These are phyloP conservation scores for Zoysia pacifica DNA, from an alignment of 176 grass and related monocot species.

Conservation along the genomic window DNA sequence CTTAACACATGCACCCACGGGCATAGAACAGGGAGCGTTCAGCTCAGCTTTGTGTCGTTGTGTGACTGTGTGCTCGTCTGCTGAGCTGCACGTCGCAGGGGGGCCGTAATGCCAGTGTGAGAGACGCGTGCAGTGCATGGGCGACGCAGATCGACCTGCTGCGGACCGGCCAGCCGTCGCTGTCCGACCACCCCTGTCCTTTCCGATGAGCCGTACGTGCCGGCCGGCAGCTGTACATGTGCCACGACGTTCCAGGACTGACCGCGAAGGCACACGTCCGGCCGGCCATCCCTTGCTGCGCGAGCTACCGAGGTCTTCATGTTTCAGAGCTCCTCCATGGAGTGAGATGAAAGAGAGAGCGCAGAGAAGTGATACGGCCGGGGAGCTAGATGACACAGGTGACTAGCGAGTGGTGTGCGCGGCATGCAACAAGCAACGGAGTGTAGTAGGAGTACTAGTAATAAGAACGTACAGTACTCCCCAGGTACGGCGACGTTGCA, in stretches of 20 bases:
- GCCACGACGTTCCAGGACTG: neutral
- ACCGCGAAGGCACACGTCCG: conserved; percentile 12
- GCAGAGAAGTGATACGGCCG: neutral
- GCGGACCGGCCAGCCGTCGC: neutral
- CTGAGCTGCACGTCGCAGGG: neutral
- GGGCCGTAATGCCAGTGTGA: too few species aligned
- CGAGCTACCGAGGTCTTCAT: conserved; percentile 19
- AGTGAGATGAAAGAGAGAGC: neutral
- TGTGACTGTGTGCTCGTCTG: too few species aligned
- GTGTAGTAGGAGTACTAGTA: neutral
- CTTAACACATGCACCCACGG: neutral
- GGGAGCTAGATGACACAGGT: neutral
- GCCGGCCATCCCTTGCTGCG: neutral
- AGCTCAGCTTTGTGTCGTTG: too few species aligned
- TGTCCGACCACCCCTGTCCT: neutral
- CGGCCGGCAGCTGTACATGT: neutral
- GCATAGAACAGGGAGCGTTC: neutral
- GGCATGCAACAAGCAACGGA: neutral
- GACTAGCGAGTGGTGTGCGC: neutral
- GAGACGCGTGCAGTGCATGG: too few species aligned
- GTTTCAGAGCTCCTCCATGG: neutral
- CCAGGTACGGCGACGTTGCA: too few species aligned
- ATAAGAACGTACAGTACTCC: conserved; percentile 21
- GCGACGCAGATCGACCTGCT: too few species aligned
- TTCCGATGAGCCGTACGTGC: neutral